Base-by-base conservation (phyloP, 2,329 filamentous ascomycete species). In the Emmonsiellopsis sp. region DNA sequence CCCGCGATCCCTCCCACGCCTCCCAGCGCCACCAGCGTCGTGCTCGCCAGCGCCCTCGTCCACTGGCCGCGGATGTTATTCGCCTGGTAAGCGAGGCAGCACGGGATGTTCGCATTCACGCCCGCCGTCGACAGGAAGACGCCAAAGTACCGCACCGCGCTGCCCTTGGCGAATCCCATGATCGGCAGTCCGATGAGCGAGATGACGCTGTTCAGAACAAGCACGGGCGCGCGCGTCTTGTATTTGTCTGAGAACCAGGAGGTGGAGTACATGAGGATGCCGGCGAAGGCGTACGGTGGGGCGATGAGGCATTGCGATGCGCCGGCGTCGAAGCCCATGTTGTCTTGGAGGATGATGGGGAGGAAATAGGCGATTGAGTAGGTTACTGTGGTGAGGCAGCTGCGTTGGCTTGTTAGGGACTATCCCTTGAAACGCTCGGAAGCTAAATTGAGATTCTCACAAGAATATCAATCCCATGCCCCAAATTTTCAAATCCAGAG, bases 1-100 rank as follows among this genome's bases (percentile, higher is more conserved):
- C 87, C 87, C 1, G 81, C 80, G 58, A 93, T 93, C 35, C 89
- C 88, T 38, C 89, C 89, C 30, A 94, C 74, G 2, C 86, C 87
- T 7, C 87, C 87, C 49, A 87, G 82, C 1, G 85, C 86, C 3
- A 93, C 85, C 2, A 92, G 78, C 0, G 84, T 85, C 2, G 88
- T 86, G 55, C 82, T 87, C 66, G 82, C 85, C 60, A 93, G 84
- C 0, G 88, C 88, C 47, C 89, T 82, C 73, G 92, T 94, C 87
- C 88, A 94, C 71, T 93, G 88, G 0, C 88, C 89, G 51, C 87
- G 83, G 63, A 94, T 85, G 70, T 94, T 94, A 72, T 92, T 93
- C 42, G 87, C 87, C 72, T 92, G 88, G 72, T 89, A 93, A 0
- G 87, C 80, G 74, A 94, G 82, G 45, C 82, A 76, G 1, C 82